Base-by-base conservation (phyloP, 2,329 filamentous ascomycete genomes). In the Pleurostoma richardsiae region DNA sequence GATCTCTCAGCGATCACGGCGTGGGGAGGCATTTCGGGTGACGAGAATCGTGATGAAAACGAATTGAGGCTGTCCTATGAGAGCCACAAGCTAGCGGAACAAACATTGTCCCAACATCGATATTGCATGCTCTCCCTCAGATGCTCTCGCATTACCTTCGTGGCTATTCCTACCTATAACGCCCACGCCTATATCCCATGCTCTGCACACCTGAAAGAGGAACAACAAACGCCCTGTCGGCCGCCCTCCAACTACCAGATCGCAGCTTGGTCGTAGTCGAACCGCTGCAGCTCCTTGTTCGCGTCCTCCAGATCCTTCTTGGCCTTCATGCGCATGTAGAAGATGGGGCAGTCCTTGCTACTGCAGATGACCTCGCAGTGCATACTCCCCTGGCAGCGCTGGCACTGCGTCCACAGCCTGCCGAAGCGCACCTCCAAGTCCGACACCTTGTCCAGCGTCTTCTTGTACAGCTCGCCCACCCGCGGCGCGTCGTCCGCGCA, bases 291-390 rank as follows among this genome's bases (percentile, higher is more conserved):
- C 66, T 99, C 94, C 71, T 90, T 95, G 48, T 91, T 90, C 2
- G 85, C 86, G 70, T 99, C 94, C 67, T 97, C 92, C 38, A 97
- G 84, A 65, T 99, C 94, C 75, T 99, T 99, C 79, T 96, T 95
- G 30, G 92, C 92, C 77, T 99, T 99, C 94, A 99, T 99, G 4
- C 94, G 84, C 94, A 99, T 99, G 67, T 99, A 99, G 68, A 99
- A 99, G 60, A 99, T 99, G 1, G 94, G 94, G 63, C 94, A 99
- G 72, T 99, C 94, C 65, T 90, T 88, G 64, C 86, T 92, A 52
- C 86, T 91, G 73, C 94, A 99, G 57, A 99, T 97, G 46, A 99
- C 95, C 67, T 99, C 94, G 65, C 90, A 94, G 70, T 99, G 94
- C 79, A 99, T 87, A 71, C 90, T 96, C 46, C 91, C 94, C 71